These are phyloP conservation scores for Puccinellia tenuiflora DNA, from an alignment of 176 grass and related monocot species.

Conservation along the genomic window DNA sequence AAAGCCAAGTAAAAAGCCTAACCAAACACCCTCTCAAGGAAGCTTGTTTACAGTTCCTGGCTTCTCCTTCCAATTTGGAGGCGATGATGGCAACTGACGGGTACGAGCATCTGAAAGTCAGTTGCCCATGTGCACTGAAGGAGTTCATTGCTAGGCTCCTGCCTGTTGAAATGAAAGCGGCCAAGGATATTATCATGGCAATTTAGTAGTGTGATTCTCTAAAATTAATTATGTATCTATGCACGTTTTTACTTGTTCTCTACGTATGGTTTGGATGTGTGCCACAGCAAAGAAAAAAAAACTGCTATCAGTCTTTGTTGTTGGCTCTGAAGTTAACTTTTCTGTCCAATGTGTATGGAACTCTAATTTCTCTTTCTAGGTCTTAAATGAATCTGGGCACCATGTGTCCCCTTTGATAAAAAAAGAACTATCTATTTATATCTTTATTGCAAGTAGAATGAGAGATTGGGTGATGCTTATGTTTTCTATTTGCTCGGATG, in stretches of 20 bases:
- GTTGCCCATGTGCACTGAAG: background rate
- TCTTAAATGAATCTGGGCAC: background rate
- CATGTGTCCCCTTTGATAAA: background rate
- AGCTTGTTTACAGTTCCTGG: background rate
- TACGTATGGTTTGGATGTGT: background rate
- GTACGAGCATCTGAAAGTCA: background rate
- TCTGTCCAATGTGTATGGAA: background rate
- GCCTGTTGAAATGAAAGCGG: background rate
- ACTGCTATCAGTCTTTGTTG: background rate
- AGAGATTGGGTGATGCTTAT: background rate
- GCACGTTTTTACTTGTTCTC: background rate
- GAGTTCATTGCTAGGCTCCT: background rate
- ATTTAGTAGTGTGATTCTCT: background rate
- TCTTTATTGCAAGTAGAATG: background rate
- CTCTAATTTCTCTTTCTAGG: background rate
- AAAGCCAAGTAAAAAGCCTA: too few relatives aligned
- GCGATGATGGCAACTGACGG: conserved; percentile 10
- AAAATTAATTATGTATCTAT: background rate
- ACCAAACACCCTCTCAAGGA: too few relatives aligned
- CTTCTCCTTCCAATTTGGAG: background rate
- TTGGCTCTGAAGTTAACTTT: background rate
- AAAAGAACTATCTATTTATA: background rate
- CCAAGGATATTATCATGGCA: background rate
- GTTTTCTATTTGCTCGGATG: background rate
- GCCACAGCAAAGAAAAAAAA: background rate